Conservation (phyloP, 768 basidiomycete genomes). For the Trametes meyenii region DNA sequence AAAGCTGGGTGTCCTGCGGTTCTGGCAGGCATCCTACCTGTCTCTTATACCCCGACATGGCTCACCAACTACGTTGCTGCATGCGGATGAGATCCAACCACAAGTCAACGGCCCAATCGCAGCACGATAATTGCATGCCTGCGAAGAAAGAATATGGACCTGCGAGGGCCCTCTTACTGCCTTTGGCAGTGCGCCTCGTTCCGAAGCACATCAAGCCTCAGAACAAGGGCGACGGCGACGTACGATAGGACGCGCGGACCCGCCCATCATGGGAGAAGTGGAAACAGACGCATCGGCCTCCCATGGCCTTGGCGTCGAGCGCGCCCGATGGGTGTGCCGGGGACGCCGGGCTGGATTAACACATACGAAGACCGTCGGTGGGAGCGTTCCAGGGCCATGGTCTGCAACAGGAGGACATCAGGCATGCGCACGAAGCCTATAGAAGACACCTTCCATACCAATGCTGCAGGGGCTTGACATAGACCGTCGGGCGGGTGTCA, state of each 20-base stretch:
- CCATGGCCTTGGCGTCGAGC: background rate
- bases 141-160: background rate
- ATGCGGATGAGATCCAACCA: conserved; percentile 3
- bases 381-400: background rate
- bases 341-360: background rate
- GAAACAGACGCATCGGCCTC: conserved; percentile 3
- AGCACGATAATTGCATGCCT: conserved; percentile 1
- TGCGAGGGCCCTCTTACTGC: background rate
- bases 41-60: background rate
- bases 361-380: background rate
- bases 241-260: background rate
- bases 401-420: background rate
- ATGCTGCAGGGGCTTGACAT: background rate
- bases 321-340: background rate
- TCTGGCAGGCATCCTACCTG: background rate
- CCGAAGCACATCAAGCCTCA: background rate
- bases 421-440: background rate
- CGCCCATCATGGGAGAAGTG: conserved; percentile 3
- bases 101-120: background rate
- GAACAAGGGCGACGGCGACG: background rate
- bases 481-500: background rate
- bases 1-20: conserved; percentile 7
- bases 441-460: background rate
- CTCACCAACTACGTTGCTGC: no score
- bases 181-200: background rate